Percentiles rank a stretch among this genome's conserved stretches.
These are phyloP conservation scores for Lactarius pseudohatsudake DNA, from an alignment of 768 basidiomycete genomes.

Conservation along the genomic window DNA sequence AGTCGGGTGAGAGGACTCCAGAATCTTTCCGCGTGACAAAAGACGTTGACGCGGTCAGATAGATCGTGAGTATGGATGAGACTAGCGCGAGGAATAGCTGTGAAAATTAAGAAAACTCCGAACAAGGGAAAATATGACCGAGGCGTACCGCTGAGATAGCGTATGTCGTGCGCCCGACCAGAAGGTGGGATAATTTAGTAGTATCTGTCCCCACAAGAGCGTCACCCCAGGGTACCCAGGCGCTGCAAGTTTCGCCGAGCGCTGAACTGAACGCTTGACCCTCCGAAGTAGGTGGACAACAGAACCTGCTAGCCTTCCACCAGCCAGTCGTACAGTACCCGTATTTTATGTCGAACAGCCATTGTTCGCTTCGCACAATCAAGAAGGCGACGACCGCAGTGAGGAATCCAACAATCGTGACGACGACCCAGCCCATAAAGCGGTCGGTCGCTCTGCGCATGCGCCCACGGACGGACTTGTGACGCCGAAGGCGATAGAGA, in stretches of 20 bases:
- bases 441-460: conserved; percentile 68
- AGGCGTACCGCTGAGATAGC: conserved; percentile 71
- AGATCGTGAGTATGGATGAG: conserved; percentile 80
- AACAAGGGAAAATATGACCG: background rate
- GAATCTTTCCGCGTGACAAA: conserved; percentile 90
- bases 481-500: conserved; percentile 66
- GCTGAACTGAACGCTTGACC: conserved; percentile 6
- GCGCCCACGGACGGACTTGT: conserved; percentile 68
- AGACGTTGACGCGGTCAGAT: conserved; percentile 84
- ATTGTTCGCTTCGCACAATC: conserved; percentile 82
- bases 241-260: conserved; percentile 47
- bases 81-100: conserved; percentile 71
- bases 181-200: conserved; percentile 39
- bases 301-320: conserved; percentile 79
- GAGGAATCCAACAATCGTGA: conserved; percentile 83
- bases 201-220: conserved; percentile 42
- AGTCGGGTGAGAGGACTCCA: conserved; percentile 56
- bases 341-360: conserved; percentile 90
- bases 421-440: conserved; percentile 84
- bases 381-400: conserved; percentile 85
- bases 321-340: conserved; percentile 75
- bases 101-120: background rate
- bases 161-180: conserved; percentile 68
- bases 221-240: conserved; percentile 78
- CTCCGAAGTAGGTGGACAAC: conserved; percentile 54